These are phyloP conservation scores for Hyaloscypha variabilis DNA, from an alignment of 495 filamentous ascomycete genomes.

Conservation along the genomic window DNA sequence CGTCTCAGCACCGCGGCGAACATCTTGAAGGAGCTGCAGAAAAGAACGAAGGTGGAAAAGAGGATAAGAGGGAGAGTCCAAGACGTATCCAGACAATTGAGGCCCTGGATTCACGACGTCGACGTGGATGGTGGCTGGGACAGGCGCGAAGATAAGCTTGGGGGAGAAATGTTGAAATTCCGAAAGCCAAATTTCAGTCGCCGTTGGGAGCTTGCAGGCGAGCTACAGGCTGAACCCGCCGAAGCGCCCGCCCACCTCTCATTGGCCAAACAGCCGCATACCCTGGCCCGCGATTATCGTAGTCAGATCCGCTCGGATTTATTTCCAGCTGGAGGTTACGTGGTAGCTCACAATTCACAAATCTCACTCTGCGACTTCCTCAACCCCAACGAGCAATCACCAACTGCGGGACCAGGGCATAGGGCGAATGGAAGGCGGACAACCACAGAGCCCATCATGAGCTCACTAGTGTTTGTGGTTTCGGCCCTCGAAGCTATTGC, in stretches of 20 bases:
- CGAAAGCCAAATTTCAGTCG: conserved; percentile 15
- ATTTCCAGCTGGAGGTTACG: conserved; percentile 16
- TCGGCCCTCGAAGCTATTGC: conserved; percentile 90
- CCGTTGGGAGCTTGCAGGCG: conserved; percentile 9
- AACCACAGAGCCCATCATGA: conserved; percentile 60
- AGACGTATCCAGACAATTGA: conserved; percentile 33
- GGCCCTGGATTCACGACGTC: conserved; percentile 23
- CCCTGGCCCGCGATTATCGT: not conserved
- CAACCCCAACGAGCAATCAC: not conserved
- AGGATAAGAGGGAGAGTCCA: conserved; percentile 33
- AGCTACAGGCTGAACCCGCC: conserved; percentile 8
- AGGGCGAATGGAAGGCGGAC: conserved; percentile 31
- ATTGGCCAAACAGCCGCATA: conserved; percentile 1
- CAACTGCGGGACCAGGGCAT: conserved; percentile 13
- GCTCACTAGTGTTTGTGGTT: conserved; percentile 93
- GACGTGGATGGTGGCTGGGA: conserved; percentile 17
- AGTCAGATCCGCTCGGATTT: conserved; percentile 2
- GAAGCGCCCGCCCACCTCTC: not conserved
- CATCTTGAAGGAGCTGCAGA: conserved; percentile 42
- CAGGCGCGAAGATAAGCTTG: not conserved
- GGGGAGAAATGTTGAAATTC: conserved; percentile 18
- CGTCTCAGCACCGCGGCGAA: conserved; percentile 55
- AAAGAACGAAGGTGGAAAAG: conserved; percentile 32
- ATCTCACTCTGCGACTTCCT: not conserved
- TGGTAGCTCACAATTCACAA: conserved; percentile 14